These are phyloP conservation scores for Malus hybrid DNA, from an alignment of 331 rosid species.

Conservation along the genomic window DNA sequence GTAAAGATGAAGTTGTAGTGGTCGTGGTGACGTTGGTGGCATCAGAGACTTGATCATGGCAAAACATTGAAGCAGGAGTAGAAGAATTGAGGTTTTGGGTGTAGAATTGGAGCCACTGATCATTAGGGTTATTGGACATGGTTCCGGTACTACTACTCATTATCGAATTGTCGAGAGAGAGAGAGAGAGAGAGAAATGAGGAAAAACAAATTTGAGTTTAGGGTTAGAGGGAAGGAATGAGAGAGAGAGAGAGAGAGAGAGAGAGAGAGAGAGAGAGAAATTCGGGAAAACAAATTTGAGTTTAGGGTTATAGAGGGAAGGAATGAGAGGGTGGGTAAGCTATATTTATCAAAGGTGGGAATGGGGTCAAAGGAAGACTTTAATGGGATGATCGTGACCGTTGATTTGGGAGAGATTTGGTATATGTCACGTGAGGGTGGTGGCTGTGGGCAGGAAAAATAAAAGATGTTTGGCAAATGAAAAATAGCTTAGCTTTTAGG, in stretches of 20 bases:
- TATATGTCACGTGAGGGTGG: conserved; percentile 16
- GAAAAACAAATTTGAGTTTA: neutral
- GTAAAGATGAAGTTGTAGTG: neutral
- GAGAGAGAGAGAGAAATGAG: neutral
- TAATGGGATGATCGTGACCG: conserved; percentile 19
- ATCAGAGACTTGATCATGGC: conserved; percentile 14
- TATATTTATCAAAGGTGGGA: conserved; percentile 36
- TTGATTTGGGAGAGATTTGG: neutral
- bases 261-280: no score
- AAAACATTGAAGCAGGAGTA: conserved; percentile 3
- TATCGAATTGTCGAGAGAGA: neutral
- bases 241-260: no score
- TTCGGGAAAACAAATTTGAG: no score
- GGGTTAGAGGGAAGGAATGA: conserved; percentile 20
- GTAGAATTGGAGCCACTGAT: conserved; percentile 65
- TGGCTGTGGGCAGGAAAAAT: neutral
- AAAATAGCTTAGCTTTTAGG: neutral
- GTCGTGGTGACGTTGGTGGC: conserved; percentile 35
- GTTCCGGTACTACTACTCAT: conserved; percentile 33
- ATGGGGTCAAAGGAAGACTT: conserved; percentile 27
- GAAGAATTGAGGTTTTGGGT: conserved; percentile 8
- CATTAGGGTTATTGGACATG: conserved; percentile 57
- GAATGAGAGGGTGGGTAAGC: conserved; percentile 10
- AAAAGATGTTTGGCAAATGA: neutral
- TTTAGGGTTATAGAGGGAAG: no score